These are phyloP conservation scores for Puccinia brachypodii DNA, from an alignment of 1,284 basidiomycete genomes.

Conservation along the genomic window DNA sequence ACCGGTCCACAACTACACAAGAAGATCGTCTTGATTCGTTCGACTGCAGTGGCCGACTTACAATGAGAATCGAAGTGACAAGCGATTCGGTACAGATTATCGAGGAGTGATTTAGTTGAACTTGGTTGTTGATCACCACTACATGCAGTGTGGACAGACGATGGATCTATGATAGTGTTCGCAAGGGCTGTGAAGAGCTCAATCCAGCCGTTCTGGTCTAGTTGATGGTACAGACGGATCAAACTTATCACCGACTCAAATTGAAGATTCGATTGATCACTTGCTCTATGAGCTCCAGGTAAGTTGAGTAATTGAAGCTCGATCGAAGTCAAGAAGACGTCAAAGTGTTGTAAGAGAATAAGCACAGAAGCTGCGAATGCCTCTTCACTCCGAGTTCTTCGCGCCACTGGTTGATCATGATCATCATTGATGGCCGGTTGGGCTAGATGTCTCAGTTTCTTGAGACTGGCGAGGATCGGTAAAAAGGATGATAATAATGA, in stretches of 20 bases:
- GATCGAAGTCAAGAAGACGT: constrained; percentile 32
- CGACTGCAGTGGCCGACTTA: constrained; percentile 4
- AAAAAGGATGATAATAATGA: constrained; percentile 28
- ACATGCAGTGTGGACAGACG: background rate
- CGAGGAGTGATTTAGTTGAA: constrained; percentile 22
- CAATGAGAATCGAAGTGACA: constrained; percentile 28
- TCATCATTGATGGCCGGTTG: too few species aligned
- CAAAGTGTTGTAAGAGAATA: background rate
- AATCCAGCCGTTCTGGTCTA: constrained; percentile 29
- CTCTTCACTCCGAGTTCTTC: constrained; percentile 2
- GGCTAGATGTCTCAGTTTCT: background rate
- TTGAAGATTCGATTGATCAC: background rate
- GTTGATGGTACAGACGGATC: constrained; percentile 14
- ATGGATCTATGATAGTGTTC: background rate
- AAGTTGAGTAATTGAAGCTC: constrained; percentile 27
- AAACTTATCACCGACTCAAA: constrained; percentile 9
- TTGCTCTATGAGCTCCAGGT: background rate
- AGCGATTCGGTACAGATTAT: constrained; percentile 19
- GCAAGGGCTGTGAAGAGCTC: constrained; percentile 18
- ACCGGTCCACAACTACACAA: constrained; percentile 23
- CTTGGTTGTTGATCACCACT: constrained; percentile 4
- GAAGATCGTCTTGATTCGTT: constrained; percentile 25
- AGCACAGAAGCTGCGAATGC: constrained; percentile 11
- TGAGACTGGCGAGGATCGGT: constrained; percentile 14
- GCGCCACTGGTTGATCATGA: background rate